Evolutionary conservation across 768 basidiomycete species (phyloP), one percentile per base, ranked within the genome.

Genomic region (Trametes coccinea): DNA sequence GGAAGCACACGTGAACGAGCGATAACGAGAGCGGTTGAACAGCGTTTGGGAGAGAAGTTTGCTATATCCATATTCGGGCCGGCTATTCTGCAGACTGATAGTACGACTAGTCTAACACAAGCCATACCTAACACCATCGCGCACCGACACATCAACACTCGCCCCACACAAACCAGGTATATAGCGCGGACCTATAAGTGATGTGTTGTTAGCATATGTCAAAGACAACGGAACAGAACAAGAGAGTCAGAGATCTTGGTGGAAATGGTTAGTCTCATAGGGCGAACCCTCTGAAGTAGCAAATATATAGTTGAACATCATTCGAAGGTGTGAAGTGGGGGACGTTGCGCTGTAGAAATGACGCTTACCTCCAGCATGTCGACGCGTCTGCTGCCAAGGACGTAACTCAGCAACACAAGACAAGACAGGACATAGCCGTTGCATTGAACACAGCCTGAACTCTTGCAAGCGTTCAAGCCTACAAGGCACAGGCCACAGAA

Each of bases 211-310:
- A 63, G 46, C 17, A 51, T 57, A 57, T 66, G 48, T 43, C 30
- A 7, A 22, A 22, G 22, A 22, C 37, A 65, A 41, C 13, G 51
- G 53, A 63, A 52, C 45, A 5, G 41, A 8, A 66, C 27, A 22
- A 4, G 27, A 67, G 65, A 71, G 77, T 89, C 87, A 90, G 88
- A 84, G 87, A 88, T 87, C 85, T 88, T 87, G 85, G 85, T 87
- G 85, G 81, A 85, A 79, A 86, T 82, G 72, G 67, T 59, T 87
- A 72, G 84, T 89, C 87, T 90, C 89, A 89, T 89, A 70, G 86
- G 82, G 79, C 67, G 51, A 75, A 73, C 82, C 80, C 87, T 90
- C 89, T 89, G 88, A 90, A 92, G 89, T 90, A 91, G 89, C 89
- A 90, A 90, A 90, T 90, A 89, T 89, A 78, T 65, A 63, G 64